Evolutionary conservation across 257 asterid genomes (phyloP).

Genomic region (Solanum chilense): DNA sequence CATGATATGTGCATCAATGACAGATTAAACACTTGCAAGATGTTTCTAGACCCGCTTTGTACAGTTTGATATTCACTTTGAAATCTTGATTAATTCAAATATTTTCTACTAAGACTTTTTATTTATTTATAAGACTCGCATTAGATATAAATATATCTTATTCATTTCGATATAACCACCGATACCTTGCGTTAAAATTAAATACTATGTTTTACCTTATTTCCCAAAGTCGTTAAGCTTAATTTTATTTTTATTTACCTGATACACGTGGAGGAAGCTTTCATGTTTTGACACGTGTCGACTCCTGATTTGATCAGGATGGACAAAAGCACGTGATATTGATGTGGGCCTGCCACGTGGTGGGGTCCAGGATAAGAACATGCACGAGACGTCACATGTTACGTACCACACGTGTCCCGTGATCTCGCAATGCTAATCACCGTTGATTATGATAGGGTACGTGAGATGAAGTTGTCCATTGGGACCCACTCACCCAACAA

Average conservation of each 20-base stretch:
- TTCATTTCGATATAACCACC: not conserved
- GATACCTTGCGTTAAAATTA: not conserved
- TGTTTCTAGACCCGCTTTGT: not conserved
- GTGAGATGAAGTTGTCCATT: not conserved
- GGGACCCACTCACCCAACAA: not conserved
- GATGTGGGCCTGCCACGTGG: constrained; percentile 16
- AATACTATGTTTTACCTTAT: not conserved
- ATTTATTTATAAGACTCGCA: too few species aligned
- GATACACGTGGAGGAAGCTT: not conserved
- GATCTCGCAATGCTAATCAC: constrained; percentile 3
- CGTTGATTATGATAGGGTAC: constrained; percentile 7
- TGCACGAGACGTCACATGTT: constrained; percentile 33
- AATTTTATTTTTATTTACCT: not conserved
- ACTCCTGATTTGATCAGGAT: not conserved
- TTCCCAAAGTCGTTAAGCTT: not conserved
- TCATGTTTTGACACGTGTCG: not conserved
- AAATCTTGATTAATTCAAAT: not conserved
- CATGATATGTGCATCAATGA: not conserved
- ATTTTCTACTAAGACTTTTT: fast-evolving
- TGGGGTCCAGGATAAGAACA: constrained; percentile 16
- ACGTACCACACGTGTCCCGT: constrained; percentile 24
- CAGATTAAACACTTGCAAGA: not conserved
- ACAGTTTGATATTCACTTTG: too few species aligned
- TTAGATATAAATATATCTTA: too few species aligned
- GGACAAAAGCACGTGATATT: not conserved